Conservation (phyloP, 1,284 basidiomycete species). For the Trichosporon inkin region DNA sequence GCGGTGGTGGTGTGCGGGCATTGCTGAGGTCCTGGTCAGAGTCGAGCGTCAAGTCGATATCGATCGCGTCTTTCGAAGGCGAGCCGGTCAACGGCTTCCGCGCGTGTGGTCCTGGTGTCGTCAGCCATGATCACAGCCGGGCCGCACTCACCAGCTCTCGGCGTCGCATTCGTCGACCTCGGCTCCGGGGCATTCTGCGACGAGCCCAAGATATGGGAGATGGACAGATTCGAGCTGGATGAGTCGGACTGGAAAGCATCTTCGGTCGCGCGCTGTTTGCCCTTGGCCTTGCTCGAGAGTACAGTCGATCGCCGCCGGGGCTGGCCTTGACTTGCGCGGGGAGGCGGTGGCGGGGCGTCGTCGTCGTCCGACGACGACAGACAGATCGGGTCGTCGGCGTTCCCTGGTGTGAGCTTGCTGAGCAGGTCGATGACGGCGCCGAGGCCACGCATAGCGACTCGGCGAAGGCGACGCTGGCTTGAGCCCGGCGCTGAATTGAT, state of each 20-base stretch:
- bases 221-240: background rate
- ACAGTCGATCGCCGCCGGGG: background rate
- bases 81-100: background rate
- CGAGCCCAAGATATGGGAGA: background rate
- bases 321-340: background rate
- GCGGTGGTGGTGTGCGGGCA: no score
- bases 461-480: background rate
- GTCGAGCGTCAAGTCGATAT: background rate
- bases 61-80: background rate
- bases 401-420: slow-evolving; percentile 1
- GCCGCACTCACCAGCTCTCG: background rate
- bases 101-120: background rate
- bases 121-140: background rate
- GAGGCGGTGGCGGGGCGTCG: background rate
- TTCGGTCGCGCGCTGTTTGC: background rate
- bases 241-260: background rate
- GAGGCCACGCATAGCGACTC: background rate
- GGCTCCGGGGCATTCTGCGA: background rate
- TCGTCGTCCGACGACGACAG: slow-evolving; percentile 5
- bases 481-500: background rate
- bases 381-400: background rate
- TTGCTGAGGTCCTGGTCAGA: background rate
- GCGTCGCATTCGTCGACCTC: background rate
- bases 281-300: background rate
- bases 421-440: background rate